phyloP scores from a whole-genome alignment of 805 yeast species.

The Ogataea philodendri region DNA sequence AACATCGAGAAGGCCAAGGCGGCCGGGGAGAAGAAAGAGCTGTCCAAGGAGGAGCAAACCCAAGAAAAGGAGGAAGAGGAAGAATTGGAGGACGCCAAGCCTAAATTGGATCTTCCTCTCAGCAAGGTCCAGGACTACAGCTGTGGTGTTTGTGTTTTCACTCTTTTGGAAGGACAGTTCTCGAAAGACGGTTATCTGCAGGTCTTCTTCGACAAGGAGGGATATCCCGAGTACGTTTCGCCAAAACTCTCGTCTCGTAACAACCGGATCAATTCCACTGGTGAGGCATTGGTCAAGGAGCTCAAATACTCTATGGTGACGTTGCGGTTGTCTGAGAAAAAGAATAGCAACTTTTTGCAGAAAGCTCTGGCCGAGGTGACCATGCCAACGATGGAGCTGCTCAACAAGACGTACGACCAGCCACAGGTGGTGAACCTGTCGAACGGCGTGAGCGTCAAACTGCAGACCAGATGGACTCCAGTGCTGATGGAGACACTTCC shows the following conservation, averaged over 20 bases:
- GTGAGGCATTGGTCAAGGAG: conserved; percentile 76
- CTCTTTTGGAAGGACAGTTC: conserved; percentile 58
- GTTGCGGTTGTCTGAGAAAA: conserved; percentile 59
- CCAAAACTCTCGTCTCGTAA: conserved; percentile 48
- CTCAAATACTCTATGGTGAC: conserved; percentile 65
- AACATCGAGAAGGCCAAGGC: conserved; percentile 33
- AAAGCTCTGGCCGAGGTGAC: conserved; percentile 60
- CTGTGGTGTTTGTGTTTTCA: conserved; percentile 75
- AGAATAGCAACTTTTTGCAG: conserved; percentile 51
- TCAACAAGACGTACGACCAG: conserved; percentile 61
- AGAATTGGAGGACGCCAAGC: conserved; percentile 36
- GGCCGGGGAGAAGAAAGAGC: conserved; percentile 23
- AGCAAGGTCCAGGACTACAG: conserved; percentile 55
- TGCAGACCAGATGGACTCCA: conserved; percentile 79
- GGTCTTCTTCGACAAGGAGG: conserved; percentile 71
- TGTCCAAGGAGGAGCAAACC: conserved; percentile 29
- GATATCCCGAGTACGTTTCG: conserved; percentile 61
- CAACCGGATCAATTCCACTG: conserved; percentile 43
- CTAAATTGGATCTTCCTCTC: conserved; percentile 52
- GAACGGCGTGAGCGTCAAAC: conserved; percentile 40
- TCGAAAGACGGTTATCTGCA: conserved; percentile 66
- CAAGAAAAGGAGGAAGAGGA: conserved; percentile 37
- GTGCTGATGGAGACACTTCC: conserved; percentile 59
- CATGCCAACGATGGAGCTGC: conserved; percentile 63
- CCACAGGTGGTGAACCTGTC: conserved; percentile 56